phyloP scores from a whole-genome alignment of 441 rosid species.

The Arabidopsis hybrid region DNA sequence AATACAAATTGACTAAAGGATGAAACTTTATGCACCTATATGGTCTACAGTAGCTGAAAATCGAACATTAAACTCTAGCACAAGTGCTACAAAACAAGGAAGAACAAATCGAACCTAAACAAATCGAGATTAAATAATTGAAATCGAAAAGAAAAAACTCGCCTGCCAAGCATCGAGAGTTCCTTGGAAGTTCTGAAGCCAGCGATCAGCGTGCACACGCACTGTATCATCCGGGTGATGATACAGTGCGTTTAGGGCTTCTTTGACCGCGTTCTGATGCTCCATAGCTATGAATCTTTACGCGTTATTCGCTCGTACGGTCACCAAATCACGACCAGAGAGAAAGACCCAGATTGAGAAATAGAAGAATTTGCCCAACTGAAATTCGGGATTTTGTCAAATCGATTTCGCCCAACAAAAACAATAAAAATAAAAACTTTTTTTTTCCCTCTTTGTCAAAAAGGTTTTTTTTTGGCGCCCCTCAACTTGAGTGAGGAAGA shows the following conservation, averaged over 20 bases:
- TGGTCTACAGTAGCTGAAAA: constrained; percentile 9
- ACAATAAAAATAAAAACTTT: too few species aligned
- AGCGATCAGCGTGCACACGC: constrained; percentile 89
- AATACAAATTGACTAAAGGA: not conserved
- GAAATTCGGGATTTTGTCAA: constrained; percentile 24
- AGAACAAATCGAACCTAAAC: constrained; percentile 22
- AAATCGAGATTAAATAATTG: constrained; percentile 23
- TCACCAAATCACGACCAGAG: constrained; percentile 42
- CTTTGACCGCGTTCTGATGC: constrained; percentile 88
- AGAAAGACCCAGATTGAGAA: constrained; percentile 26
- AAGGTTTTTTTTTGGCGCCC: constrained; percentile 46
- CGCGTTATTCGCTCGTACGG: constrained; percentile 27
- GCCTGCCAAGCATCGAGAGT: constrained; percentile 99
- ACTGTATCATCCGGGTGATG: constrained; percentile 92
- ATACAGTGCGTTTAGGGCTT: constrained; percentile 95
- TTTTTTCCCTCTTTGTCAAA: constrained; percentile 38
- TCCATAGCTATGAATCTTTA: constrained; percentile 54
- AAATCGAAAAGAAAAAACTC: constrained; percentile 14
- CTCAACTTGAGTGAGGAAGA: constrained; percentile 39
- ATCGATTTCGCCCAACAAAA: constrained; percentile 30
- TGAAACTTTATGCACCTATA: constrained; percentile 12
- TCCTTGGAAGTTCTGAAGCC: constrained; percentile 92
- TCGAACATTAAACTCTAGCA: constrained; percentile 4
- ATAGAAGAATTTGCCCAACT: constrained; percentile 7
- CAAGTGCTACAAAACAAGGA: constrained; percentile 11